Evolutionary conservation across 1,139 yeast species (phyloP), one percentile per base, ranked within the genome.

Genomic region (Scheffersomyces segobiensis): DNA sequence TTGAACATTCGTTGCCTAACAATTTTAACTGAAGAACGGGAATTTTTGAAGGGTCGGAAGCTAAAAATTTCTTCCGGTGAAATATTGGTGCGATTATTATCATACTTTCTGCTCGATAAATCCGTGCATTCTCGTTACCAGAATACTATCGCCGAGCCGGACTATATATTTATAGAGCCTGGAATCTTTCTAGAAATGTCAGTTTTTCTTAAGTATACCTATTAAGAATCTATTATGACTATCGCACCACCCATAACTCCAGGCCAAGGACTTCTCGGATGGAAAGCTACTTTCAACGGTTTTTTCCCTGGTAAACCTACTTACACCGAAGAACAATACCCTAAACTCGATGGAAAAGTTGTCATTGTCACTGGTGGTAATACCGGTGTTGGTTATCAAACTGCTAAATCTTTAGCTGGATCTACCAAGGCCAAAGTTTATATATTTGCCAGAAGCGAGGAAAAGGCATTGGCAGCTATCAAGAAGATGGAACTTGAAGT

Each of bases 361-460:
- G 67, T 67, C 3, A 59, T 67, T 21, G 65, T 67, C 17, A 68
- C 71, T 12, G 71, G 71, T 21, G 71, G 63, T 19, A 67, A 64
- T 50, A 60, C 70, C 12, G 71, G 71, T 24, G 60, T 68, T 52
- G 71, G 71, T 2, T 67, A 58, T 46, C 53, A 60, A 21, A 51
- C 59, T 3, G 62, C 50, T 26, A 61, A 61, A 57, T 58, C 60
- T 6, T 57, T 60, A 17, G 54, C 56, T 3, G 61, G 61, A 5
- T 46, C 58, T 10, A 61, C 63, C 32, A 54, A 58, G 18, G 62
- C 63, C 32, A 68, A 58, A 47, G 58, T 68, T 18, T 67, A 67
- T 53, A 58, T 67, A 5, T 62, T 69, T 32, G 60, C 67, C 18
- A 65, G 72, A 60, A 66, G 56, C 56, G 55, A 60, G 52, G 65